Percentiles rank a stretch among this genome's conserved stretches.
Evolutionary conservation across 2,329 filamentous ascomycete genomes (phyloP).

Genomic region (Magnaporthales sp.): DNA sequence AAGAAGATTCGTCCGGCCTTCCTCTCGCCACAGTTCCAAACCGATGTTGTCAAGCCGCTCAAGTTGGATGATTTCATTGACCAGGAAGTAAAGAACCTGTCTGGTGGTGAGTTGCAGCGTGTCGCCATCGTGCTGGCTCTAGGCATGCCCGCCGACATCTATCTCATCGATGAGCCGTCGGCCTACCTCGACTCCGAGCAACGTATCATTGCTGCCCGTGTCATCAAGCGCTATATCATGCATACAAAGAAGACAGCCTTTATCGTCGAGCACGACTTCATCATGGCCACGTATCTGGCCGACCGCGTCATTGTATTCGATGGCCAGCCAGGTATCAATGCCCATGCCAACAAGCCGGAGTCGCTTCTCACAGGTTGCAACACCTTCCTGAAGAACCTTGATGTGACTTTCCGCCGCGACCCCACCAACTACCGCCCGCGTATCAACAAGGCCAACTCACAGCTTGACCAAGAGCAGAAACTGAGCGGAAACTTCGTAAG

Average conservation of each 20-base stretch:
- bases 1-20: slow-evolving; percentile 99
- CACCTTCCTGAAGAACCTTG: slow-evolving; percentile 88
- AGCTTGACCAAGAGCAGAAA: slow-evolving; percentile 98
- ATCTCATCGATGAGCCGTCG: slow-evolving; percentile 95
- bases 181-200: slow-evolving; percentile 98
- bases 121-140: slow-evolving; percentile 97
- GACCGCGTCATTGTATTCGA: slow-evolving; percentile 99
- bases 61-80: slow-evolving; percentile 99
- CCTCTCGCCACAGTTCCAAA: slow-evolving; percentile 96
- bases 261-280: slow-evolving; percentile 99
- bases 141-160: slow-evolving; percentile 92
- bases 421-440: slow-evolving; percentile 92
- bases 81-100: slow-evolving; percentile 98
- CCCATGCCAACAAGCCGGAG: slow-evolving; percentile 83
- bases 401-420: slow-evolving; percentile 97
- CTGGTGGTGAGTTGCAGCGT: slow-evolving; percentile 98
- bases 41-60: slow-evolving; percentile 98
- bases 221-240: slow-evolving; percentile 99
- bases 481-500: slow-evolving; percentile 80
- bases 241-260: slow-evolving; percentile 99
- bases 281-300: slow-evolving; percentile 70
- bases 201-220: slow-evolving; percentile 91
- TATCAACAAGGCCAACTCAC: slow-evolving; percentile 95
- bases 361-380: slow-evolving; percentile 94
- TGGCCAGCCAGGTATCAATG: slow-evolving; percentile 79